Evolutionary conservation across 2,329 filamentous ascomycete genomes (phyloP).

Genomic region (Hypoxylon sp.): DNA sequence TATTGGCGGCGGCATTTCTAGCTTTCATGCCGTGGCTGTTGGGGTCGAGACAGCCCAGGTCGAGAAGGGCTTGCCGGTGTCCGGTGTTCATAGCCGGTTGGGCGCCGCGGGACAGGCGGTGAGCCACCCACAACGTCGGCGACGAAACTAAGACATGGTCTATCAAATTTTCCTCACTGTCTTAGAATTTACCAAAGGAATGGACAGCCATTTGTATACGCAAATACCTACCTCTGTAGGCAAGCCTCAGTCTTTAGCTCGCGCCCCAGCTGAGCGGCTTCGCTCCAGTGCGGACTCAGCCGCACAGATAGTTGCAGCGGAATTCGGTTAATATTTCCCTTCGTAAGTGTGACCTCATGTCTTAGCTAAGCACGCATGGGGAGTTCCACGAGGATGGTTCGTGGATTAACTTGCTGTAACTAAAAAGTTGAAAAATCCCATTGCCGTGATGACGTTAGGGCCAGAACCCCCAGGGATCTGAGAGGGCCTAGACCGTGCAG

Average conservation of each 20-base stretch:
- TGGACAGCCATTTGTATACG: conserved; percentile 9
- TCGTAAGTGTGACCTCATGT: conserved; percentile 10
- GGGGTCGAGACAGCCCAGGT: conserved; percentile 6
- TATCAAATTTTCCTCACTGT: neutral
- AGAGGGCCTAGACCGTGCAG: conserved; percentile 37
- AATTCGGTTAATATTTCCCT: conserved; percentile 18
- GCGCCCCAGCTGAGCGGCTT: conserved; percentile 18
- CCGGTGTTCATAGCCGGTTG: conserved; percentile 42
- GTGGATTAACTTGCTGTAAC: conserved; percentile 5
- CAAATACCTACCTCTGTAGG: neutral
- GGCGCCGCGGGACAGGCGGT: conserved; percentile 45
- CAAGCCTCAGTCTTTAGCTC: conserved; percentile 17
- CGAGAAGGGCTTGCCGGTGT: conserved; percentile 18
- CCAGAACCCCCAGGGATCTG: conserved; percentile 15
- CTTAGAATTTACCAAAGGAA: conserved; percentile 4
- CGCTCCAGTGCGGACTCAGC: conserved; percentile 25
- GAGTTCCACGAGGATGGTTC: conserved; percentile 26
- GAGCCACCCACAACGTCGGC: conserved; percentile 28
- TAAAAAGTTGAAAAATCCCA: conserved; percentile 20
- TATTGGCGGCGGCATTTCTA: neutral
- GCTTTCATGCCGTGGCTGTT: conserved; percentile 11
- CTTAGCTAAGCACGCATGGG: conserved; percentile 26
- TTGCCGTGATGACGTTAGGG: conserved; percentile 34
- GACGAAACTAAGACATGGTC: neutral
- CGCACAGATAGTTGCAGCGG: conserved; percentile 15